Base-by-base conservation (phyloP, 2,329 filamentous ascomycete species). In the Thelonectria discophora region DNA sequence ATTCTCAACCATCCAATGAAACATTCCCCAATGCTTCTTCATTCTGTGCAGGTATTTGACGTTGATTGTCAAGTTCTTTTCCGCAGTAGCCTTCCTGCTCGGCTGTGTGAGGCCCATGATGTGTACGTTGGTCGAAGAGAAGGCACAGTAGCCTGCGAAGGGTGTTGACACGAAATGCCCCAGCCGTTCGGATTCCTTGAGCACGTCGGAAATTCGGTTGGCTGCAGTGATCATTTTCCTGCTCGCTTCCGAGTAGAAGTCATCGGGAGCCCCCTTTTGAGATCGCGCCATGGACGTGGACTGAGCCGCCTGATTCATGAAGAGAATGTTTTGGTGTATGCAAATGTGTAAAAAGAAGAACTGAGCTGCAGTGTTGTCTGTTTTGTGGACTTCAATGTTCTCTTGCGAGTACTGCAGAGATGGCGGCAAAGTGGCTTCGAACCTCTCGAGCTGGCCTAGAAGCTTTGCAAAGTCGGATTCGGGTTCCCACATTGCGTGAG, bases 11-110 rank as follows among this genome's bases (percentile, higher is more conserved):
- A 98, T 94, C 79, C 93, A 97, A 74, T 97, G 92, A 74, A 98
- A 97, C 90, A 97, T 97, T 62, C 94, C 95, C 95, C 95, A 99
- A 72, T 95, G 94, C 62, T 92, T 92, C 81, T 97, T 97, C 92
- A 98, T 97, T 77, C 92, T 95, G 56, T 90, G 90, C 46, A 99
- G 80, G 71, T 95, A 98, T 72, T 90, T 92, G 70, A 98, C 90
- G 67, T 97, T 98, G 66, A 89, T 91, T 1, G 91, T 88, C 15
- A 97, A 81, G 71, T 97, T 94, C 66, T 89, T 88, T 78, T 96
- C 97, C 9, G 92, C 93, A 9, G 87, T 86, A 12, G 86, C 84
- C 74, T 97, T 92, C 51, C 96, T 84, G 11, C 86, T 80, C 13
- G 88, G 80, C 66, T 96, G 95, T 74, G 97, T 96, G 3, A 96